Evolutionary conservation across 495 filamentous ascomycete species (phyloP).

Genomic region (Terfezia claveryi): DNA sequence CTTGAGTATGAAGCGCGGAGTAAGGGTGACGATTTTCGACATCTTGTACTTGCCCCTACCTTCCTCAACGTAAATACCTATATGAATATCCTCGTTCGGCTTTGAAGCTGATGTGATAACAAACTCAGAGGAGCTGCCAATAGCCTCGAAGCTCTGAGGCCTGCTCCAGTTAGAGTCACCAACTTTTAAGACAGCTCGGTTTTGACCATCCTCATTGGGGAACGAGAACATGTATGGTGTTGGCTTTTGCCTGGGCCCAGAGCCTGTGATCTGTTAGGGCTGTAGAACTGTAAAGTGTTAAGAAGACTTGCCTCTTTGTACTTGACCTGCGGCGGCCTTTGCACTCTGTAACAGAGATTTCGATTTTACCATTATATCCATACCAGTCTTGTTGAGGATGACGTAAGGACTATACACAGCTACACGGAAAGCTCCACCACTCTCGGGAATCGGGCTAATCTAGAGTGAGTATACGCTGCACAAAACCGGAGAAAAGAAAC

Average conservation of each 20-base stretch:
- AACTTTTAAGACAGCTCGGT: constrained; percentile 67
- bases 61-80: constrained; percentile 68
- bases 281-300: too few relatives aligned
- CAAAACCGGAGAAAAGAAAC: not conserved
- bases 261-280: not conserved
- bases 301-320: constrained; percentile 11
- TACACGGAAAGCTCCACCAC: constrained; percentile 89
- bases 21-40: constrained; percentile 82
- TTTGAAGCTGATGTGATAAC: constrained; percentile 43
- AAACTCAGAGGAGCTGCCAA: constrained; percentile 74
- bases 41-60: constrained; percentile 95
- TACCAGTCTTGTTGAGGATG: constrained; percentile 80
- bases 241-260: constrained; percentile 33
- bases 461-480: not conserved
- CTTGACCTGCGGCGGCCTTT: constrained; percentile 57
- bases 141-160: constrained; percentile 95
- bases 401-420: constrained; percentile 85
- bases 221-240: constrained; percentile 93
- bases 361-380: constrained; percentile 70
- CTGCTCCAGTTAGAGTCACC: constrained; percentile 86
- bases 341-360: constrained; percentile 69
- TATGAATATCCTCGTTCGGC: constrained; percentile 61
- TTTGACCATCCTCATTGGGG: constrained; percentile 61
- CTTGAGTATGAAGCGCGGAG: constrained; percentile 82
- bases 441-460: constrained; percentile 50